phyloP scores from a whole-genome alignment of 306 rosid species.

The Gastrolobium bilobum region DNA sequence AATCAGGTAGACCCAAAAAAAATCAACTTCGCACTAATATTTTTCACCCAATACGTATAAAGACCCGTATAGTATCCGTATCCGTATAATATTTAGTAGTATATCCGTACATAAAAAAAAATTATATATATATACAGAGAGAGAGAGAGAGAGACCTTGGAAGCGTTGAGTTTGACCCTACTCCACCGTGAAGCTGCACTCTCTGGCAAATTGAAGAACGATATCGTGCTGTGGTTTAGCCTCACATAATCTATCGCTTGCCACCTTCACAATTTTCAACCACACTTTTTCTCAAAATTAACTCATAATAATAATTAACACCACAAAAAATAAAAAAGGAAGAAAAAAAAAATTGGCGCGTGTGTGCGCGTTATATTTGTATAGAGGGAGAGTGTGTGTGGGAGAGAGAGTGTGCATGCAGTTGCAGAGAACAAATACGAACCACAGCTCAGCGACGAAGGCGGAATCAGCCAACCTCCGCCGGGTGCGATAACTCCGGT shows the following conservation, averaged over 20 bases:
- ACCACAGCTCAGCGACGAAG: constrained; percentile 93
- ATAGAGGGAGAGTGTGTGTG: background rate
- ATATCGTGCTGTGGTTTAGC: constrained; percentile 78
- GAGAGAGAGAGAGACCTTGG: constrained; percentile 59
- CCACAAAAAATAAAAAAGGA: background rate
- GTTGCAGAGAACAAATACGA: background rate
- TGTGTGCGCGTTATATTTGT: too few species aligned
- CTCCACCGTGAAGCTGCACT: constrained; percentile 74
- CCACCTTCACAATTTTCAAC: constrained; percentile 72
- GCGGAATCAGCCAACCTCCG: constrained; percentile 95
- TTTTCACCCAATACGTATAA: constrained; percentile 6
- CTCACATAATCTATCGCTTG: constrained; percentile 78
- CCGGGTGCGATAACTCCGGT: constrained; percentile 90
- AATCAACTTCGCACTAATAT: background rate
- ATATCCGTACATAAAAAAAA: background rate
- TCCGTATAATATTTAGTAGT: constrained; percentile 11
- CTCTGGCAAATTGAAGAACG: constrained; percentile 86
- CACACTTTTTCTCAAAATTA: background rate
- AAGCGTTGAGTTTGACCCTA: constrained; percentile 78
- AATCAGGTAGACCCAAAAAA: background rate
- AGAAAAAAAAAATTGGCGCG: background rate
- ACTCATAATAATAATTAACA: background rate
- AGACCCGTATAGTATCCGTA: background rate
- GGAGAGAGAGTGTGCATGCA: constrained; percentile 35
- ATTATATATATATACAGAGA: background rate